Conservation (phyloP, 1,284 basidiomycete species). For the Ceratobasidium sp. region DNA sequence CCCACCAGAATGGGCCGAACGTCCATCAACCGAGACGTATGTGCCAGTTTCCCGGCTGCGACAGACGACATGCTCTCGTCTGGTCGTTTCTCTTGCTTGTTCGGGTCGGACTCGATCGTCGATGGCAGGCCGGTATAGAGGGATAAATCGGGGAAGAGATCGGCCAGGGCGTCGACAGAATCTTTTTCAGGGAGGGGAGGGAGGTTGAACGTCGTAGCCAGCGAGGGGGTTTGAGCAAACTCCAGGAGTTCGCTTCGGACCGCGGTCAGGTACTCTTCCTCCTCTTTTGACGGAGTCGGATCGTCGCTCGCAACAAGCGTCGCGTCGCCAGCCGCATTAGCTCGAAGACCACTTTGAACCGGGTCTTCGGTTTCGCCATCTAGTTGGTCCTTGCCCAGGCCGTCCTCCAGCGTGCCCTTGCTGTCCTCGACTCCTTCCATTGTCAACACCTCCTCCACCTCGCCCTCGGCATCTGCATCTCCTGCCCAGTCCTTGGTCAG, state of each 20-base stretch:
- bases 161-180: conserved; percentile 44
- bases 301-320: conserved; percentile 37
- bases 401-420: neutral
- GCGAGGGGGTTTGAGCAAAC: neutral
- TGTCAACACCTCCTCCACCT: conserved; percentile 47
- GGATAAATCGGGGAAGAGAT: conserved; percentile 59
- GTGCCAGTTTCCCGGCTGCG: conserved; percentile 52
- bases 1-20: conserved; percentile 60
- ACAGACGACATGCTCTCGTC: conserved; percentile 52
- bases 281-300: conserved; percentile 49
- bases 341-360: conserved; percentile 27
- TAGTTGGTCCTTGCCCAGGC: conserved; percentile 40
- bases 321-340: conserved; percentile 48
- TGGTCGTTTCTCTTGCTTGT: conserved; percentile 53
- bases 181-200: conserved; percentile 44
- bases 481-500: conserved; percentile 49
- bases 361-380: conserved; percentile 49
- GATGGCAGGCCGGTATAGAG: conserved; percentile 50
- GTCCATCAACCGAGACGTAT: conserved; percentile 59
- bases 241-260: conserved; percentile 47
- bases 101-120: conserved; percentile 44
- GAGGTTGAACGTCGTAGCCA: conserved; percentile 40
- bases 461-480: conserved; percentile 46
- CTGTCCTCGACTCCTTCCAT: conserved; percentile 44
- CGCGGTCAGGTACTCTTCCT: conserved; percentile 57